Evolutionary conservation across 2,329 filamentous ascomycete genomes (phyloP), one percentile per base, ranked within the genome.

Genomic region (Tolypocladium sp.): DNA sequence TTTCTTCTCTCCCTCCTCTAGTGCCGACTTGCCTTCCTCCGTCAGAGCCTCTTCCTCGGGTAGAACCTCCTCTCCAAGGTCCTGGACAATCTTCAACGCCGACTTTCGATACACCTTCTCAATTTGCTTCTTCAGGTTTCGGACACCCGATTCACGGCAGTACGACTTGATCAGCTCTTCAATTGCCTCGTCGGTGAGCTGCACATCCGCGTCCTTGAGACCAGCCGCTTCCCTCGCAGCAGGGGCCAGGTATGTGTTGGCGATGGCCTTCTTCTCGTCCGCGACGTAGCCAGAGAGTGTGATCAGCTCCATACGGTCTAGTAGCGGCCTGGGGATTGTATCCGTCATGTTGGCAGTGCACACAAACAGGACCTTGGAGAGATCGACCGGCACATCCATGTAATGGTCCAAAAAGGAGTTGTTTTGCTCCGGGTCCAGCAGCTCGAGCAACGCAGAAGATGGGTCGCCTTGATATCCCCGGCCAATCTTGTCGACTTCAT

Each of bases 281-380:
- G 93, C 87, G 56, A 99, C 93, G 70, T 99, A 99, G 13, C 94
- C 94, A 41, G 93, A 97, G 2, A 99, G 82, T 63, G 95, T 87
- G 65, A 99, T 99, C 68, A 97, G 86, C 73, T 99, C 94, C 94
- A 99, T 99, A 66, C 94, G 88, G 71, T 99, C 94, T 20, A 97
- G 82, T 0, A 99, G 81, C 3, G 94, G 95, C 49, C 92, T 85
- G 20, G 94, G 94, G 62, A 99, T 99, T 0, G 94, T 99, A 69
- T 99, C 94, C 0, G 92, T 96, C 88, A 97, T 95, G 74, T 99
- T 99, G 61, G 94, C 94, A 17, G 94, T 99, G 81, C 94, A 99
- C 49, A 99, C 94, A 71, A 99, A 99, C 27, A 99, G 82, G 2
- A 99, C 94, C 77, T 97, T 97, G 56, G 92, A 97, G 56, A 99